These are phyloP conservation scores for Lichtheimia corymbifera DNA, from an alignment of 371 early-diverging fungal species.

Conservation along the genomic window DNA sequence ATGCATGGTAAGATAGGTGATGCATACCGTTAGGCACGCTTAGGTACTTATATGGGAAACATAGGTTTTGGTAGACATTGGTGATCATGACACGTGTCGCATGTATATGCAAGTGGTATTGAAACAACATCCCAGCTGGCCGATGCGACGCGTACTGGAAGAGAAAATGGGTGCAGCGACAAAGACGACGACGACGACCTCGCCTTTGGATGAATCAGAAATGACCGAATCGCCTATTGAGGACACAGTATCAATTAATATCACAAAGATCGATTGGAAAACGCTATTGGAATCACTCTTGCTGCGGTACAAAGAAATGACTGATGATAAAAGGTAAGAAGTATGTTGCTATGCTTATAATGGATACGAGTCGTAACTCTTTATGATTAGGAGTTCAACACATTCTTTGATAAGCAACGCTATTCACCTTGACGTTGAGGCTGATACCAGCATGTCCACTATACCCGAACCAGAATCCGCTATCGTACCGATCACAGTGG, in stretches of 20 bases:
- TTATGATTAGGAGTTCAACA: background rate
- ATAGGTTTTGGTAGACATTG: slow-evolving; percentile 62
- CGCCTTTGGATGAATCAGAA: background rate
- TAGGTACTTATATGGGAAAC: background rate
- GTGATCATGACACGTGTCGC: slow-evolving; percentile 50
- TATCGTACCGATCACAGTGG: background rate
- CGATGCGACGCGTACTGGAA: slow-evolving; percentile 31
- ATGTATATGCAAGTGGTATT: slow-evolving; percentile 37
- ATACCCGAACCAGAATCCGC: no score
- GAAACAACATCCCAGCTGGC: slow-evolving; percentile 36
- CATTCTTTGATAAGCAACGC: no score
- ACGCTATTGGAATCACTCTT: slow-evolving; percentile 9
- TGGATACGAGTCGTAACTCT: no score
- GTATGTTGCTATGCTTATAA: no score
- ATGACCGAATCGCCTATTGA: background rate
- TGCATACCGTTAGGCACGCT: background rate
- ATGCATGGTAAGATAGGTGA: slow-evolving; percentile 38
- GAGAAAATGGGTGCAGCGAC: slow-evolving; percentile 7
- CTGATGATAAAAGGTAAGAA: background rate
- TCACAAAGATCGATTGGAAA: slow-evolving; percentile 12
- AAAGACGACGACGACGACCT: background rate
- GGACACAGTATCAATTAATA: slow-evolving; percentile 1
- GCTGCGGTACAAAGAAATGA: slow-evolving; percentile 7
- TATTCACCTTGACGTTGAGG: no score
- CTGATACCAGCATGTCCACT: no score